Conservation (phyloP, 495 filamentous ascomycete species). For the Schizothecium vesticola region DNA sequence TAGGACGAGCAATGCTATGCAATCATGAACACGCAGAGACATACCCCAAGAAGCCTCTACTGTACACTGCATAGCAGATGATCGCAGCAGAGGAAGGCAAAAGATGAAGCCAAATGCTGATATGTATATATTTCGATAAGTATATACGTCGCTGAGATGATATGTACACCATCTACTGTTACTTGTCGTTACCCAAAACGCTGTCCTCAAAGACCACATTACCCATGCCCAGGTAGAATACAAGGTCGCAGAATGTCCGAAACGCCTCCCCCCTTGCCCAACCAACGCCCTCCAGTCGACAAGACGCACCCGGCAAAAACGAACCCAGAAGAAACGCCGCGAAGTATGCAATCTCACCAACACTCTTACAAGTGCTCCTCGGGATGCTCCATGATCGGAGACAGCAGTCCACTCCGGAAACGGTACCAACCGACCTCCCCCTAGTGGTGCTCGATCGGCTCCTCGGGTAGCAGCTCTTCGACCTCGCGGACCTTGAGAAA, state of each 20-base stretch:
- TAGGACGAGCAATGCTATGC: too few species aligned
- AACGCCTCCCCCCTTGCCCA: neutral
- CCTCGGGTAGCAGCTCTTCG: conserved; percentile 72
- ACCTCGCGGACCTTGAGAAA: conserved; percentile 51
- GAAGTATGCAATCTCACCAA: neutral
- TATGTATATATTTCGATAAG: neutral
- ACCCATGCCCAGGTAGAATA: neutral
- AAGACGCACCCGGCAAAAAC: neutral
- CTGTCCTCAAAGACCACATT: neutral
- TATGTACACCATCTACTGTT: neutral
- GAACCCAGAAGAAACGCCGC: neutral
- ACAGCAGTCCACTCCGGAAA: neutral
- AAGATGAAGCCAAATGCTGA: neutral
- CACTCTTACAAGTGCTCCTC: too few species aligned
- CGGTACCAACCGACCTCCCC: neutral
- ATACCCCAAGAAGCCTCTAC: too few species aligned
- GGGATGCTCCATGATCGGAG: neutral
- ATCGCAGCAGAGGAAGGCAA: neutral
- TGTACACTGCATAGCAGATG: too few species aligned
- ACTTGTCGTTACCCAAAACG: neutral
- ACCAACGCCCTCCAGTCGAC: neutral
- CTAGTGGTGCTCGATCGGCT: conserved; percentile 72
- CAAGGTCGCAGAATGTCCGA: neutral
- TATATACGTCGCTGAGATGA: neutral
- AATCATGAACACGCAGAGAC: too few species aligned